Base-by-base conservation (phyloP, 2,329 filamentous ascomycete genomes). In the Fusarium piperis region DNA sequence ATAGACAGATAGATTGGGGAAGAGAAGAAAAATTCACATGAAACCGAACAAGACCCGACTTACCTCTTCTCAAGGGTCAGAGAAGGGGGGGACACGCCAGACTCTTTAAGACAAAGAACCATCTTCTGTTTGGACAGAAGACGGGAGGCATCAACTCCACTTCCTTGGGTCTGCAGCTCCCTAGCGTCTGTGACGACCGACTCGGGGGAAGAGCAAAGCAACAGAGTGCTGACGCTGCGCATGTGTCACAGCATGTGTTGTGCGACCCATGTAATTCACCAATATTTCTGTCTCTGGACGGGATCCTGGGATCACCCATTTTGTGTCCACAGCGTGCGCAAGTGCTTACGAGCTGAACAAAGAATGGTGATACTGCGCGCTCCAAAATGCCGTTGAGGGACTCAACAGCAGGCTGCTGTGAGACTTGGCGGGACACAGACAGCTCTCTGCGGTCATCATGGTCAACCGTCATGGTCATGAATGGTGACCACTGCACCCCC, bases 21-120 rank as follows among this genome's bases (percentile, higher is more conserved):
- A 23, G 38, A 30, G 41, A 30, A 44, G n/a, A 55, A 57, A 58
- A 57, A 69, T 76, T 76, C 74, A 76, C 74, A 76, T 76, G 74
- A 65, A 75, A 76, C 74, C 74, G 74, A 76, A 69, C 38, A 26
- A 36, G 33, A 67, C 52, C 70, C 70, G 59, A 44, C 39, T 11
- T 26, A 20, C 20, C 39, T 44, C 13, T 13, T 3, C 13, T 44
- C 39, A 44, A 44, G 39, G 39, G 36, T 39, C 36, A 61, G 38
- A 41, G 18, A 23, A 13, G 23, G 48, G 41, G 62, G 44, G 35
- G 23, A 33, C 16, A 20, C 28, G 55, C 38, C 61, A 59, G 61
- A 9, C 53, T 52, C 61, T 52, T 64, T 33, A 68, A 46, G 16
- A 52, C 30, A 52, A 41, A 16, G 23, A 20, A 23, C n/a, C 41